Base-by-base conservation (phyloP, 352 stramenopile species). In the Peronospora farinosa region DNA sequence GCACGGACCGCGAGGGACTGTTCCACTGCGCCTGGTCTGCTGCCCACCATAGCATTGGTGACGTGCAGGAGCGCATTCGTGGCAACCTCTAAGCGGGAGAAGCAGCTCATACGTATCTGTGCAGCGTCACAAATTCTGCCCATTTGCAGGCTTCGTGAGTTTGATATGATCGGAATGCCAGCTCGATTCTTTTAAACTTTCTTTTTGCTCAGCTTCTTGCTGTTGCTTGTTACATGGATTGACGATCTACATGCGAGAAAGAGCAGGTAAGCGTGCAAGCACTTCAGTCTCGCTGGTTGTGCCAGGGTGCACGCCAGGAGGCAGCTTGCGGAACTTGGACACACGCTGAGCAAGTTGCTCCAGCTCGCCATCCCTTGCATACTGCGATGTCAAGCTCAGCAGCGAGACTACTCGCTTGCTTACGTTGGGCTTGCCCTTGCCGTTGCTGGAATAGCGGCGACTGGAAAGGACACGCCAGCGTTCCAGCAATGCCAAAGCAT, bases 11-110 rank as follows among this genome's bases (percentile, higher is more conserved):
- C 47, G 86, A 96, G 46, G 94, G 95, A 45, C 81, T 82, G 42
- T 98, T 97, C 75, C 96, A 99, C 85, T 98, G 88, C 65, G 79
- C 96, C 43, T 99, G 96, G 96, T 98, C 96, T 17, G 91, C 96
- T 41, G 88, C 85, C 31, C 96, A 99, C 75, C 96, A 98, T 75
- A 95, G 83, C 78, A 97, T 98, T 66, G 95, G 93, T 46, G 91
- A 98, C 73, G 81, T 98, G 28, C 74, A 75, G 52, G 91, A 97
- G 53, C 90, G 95, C 54, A 95, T 92, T 30, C 86, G 84, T 39
- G 93, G 95, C 63, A 96, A 98, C 71, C 67, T 92, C 51, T 91
- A 90, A 86, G 65, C 48, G n/a, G 35, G 27, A 53, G 41, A 21
- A 44, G 27, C 33, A 44, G 27, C 33, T 49, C 31, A 41, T 38